Evolutionary conservation across 495 filamentous ascomycete genomes (phyloP).

Genomic region (Filosporella fistucella): DNA sequence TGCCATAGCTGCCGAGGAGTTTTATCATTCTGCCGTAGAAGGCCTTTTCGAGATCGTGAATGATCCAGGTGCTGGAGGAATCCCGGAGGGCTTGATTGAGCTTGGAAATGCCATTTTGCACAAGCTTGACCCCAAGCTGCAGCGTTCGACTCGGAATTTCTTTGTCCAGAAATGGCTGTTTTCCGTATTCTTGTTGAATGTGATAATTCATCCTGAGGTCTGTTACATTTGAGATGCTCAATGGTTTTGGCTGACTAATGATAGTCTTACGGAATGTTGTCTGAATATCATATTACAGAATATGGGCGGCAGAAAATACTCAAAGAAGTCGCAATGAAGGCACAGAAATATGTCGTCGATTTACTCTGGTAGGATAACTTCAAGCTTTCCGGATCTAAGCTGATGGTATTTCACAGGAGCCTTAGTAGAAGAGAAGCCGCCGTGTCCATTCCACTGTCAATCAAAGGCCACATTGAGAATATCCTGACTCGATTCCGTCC

Average conservation of each 20-base stretch:
- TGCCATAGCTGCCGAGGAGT: conserved; percentile 79
- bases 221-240: conserved; percentile 18
- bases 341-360: conserved; percentile 69
- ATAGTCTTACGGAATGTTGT: conserved; percentile 79
- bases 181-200: conserved; percentile 75
- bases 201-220: conserved; percentile 87
- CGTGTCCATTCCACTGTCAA: conserved; percentile 56
- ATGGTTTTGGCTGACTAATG: conserved; percentile 25
- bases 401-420: conserved; percentile 37
- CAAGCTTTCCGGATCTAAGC: too few species aligned
- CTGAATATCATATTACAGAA: conserved; percentile 86
- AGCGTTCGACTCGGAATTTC: conserved; percentile 69
- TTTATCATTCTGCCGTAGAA: conserved; percentile 78
- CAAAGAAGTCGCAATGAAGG: conserved; percentile 71
- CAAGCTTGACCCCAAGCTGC: conserved; percentile 68
- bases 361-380: conserved; percentile 49
- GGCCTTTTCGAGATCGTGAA: conserved; percentile 83
- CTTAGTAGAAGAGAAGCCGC: conserved; percentile 40
- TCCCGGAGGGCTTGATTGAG: conserved; percentile 78
- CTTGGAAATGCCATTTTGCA: conserved; percentile 76
- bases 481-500: conserved; percentile 65
- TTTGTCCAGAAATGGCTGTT: conserved; percentile 91
- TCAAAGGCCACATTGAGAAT: conserved; percentile 71
- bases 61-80: conserved; percentile 69
- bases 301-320: conserved; percentile 86